phyloP scores from a whole-genome alignment of 257 asterid genomes.

The Solanum medicagineum region DNA sequence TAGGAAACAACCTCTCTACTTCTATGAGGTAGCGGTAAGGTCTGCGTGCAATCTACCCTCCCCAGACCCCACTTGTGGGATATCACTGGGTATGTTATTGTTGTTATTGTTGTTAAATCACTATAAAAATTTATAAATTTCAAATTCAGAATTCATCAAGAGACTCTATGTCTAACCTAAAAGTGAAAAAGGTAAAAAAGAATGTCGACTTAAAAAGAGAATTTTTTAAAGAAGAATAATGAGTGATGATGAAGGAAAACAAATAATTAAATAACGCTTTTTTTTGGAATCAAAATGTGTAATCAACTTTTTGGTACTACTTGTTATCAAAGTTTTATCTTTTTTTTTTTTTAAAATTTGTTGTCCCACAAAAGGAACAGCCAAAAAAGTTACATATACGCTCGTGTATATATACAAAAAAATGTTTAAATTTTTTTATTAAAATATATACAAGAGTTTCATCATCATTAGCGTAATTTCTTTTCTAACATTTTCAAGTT shows the following conservation, averaged over 20 bases:
- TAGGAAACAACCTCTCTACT: too few relatives aligned
- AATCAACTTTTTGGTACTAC: not conserved
- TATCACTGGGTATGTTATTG: too few relatives aligned
- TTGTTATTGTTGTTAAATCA: not conserved
- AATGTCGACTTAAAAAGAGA: not conserved
- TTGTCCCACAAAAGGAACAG: not conserved
- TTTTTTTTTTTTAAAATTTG: not conserved
- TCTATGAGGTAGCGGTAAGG: too few relatives aligned
- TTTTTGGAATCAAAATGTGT: not conserved
- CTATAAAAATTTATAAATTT: not conserved
- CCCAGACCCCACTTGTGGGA: too few relatives aligned
- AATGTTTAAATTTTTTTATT: not conserved
- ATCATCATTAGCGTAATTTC: too few relatives aligned
- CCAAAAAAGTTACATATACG: not conserved
- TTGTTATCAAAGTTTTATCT: not conserved
- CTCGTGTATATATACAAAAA: not conserved
- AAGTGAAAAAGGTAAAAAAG: not conserved
- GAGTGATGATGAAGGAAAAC: not conserved
- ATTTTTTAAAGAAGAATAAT: not conserved
- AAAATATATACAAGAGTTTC: too few relatives aligned
- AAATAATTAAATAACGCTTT: not conserved
- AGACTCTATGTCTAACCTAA: not conserved
- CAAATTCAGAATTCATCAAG: not conserved
- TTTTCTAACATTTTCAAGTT: not conserved
- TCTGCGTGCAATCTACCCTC: too few relatives aligned